Evolutionary conservation across 2,329 filamentous ascomycete species (phyloP).

Genomic region (Nemania diffusa): DNA sequence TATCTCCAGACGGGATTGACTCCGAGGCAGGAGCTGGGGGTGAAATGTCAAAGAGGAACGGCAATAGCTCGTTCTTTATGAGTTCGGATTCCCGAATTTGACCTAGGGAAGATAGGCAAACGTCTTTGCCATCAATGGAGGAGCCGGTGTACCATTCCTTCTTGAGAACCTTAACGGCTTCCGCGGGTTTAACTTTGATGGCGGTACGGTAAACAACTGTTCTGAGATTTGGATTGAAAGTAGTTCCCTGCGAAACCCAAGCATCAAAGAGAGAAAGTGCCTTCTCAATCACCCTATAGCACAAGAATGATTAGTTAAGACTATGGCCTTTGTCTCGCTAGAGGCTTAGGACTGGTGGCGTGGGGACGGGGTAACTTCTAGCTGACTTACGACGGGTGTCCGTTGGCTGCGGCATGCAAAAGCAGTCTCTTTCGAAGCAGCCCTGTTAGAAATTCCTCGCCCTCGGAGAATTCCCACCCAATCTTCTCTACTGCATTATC

Average conservation of each 20-base stretch:
- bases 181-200: constrained; percentile 74
- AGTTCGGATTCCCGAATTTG: constrained; percentile 75
- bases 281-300: constrained; percentile 71
- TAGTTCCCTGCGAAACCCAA: constrained; percentile 75
- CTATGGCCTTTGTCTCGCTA: not conserved
- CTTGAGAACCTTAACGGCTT: constrained; percentile 78
- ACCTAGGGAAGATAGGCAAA: constrained; percentile 80
- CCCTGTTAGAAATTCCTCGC: constrained; percentile 83
- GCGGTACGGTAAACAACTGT: constrained; percentile 82
- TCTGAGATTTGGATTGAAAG: constrained; percentile 85
- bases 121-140: constrained; percentile 91
- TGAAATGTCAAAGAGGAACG: constrained; percentile 79
- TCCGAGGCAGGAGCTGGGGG: constrained; percentile 61
- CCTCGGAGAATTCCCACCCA: constrained; percentile 83
- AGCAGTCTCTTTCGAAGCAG: constrained; percentile 87
- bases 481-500: constrained; percentile 78
- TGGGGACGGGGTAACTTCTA: constrained; percentile 7
- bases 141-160: constrained; percentile 85
- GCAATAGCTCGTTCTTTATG: constrained; percentile 72
- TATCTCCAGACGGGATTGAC: constrained; percentile 84
- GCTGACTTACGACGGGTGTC: constrained; percentile 74
- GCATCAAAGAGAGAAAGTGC: constrained; percentile 81
- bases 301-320: constrained; percentile 35
- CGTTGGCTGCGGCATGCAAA: constrained; percentile 76
- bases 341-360: not conserved